phyloP scores from a whole-genome alignment of 1,139 yeast species.

The Lodderomyces oxycetoniae region DNA sequence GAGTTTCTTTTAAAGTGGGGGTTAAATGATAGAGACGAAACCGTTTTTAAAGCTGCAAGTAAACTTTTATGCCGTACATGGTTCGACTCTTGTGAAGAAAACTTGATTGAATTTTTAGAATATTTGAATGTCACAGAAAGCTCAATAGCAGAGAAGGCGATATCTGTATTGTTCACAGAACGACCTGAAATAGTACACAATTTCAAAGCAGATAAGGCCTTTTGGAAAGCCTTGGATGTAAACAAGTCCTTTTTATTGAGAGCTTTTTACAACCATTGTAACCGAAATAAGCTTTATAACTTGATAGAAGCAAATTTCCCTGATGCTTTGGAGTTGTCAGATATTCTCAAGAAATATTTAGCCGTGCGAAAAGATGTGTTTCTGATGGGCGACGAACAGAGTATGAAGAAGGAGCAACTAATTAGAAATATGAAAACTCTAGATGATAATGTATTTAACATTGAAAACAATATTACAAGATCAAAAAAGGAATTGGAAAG shows the following conservation, averaged over 20 bases:
- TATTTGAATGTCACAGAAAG: constrained; percentile 61
- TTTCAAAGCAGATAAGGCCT: constrained; percentile 52
- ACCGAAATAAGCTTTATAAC: constrained; percentile 47
- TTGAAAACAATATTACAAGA: constrained; percentile 13
- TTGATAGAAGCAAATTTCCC: constrained; percentile 71
- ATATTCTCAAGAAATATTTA: constrained; percentile 50
- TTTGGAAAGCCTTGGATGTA: constrained; percentile 69
- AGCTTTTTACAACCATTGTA: constrained; percentile 62
- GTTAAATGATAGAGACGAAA: constrained; percentile 73
- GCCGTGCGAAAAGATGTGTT: constrained; percentile 18
- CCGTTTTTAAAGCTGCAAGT: constrained; percentile 68
- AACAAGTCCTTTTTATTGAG: constrained; percentile 74
- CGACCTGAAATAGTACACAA: constrained; percentile 59
- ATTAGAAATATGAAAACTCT: constrained; percentile 11
- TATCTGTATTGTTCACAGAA: constrained; percentile 56
- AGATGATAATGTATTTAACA: constrained; percentile 11
- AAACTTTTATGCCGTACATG: constrained; percentile 68
- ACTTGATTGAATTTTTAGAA: constrained; percentile 67
- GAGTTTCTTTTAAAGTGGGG: constrained; percentile 80
- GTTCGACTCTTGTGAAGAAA: constrained; percentile 66
- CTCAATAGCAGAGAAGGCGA: constrained; percentile 61
- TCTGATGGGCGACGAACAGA: not conserved
- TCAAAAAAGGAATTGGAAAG: not conserved
- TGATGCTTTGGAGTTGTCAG: constrained; percentile 71
- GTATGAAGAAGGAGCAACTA: constrained; percentile 11